Evolutionary conservation across 306 rosid genomes (phyloP), one percentile per base, ranked within the genome.

Genomic region (Rubus parviflorus): DNA sequence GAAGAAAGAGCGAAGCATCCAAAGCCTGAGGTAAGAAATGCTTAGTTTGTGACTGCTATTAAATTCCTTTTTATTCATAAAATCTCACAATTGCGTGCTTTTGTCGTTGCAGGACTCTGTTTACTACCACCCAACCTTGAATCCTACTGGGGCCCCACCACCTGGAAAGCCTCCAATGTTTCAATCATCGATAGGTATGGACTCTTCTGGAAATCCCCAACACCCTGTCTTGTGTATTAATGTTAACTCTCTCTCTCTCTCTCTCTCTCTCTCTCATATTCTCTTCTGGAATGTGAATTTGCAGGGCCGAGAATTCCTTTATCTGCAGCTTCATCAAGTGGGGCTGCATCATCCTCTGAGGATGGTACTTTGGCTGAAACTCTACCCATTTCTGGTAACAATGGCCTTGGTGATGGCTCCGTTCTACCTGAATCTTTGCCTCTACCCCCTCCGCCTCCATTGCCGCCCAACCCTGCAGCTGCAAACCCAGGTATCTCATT

Each of bases 111-210:
- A 92, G 97, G 96, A 90, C 78, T 92, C 97, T 56, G 97, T 92
- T 66, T 92, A 92, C 83, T 92, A 86, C 66, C 98, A 96, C 77
- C 97, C 99, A 70, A 88, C 94, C 14, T 79, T 96, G 81, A 96
- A 96, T 76, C 99, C 99, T 69, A 92, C 98, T 17, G 99, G 99
- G 41, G 99, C 99, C 79, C 99, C 99, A 40, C 99, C 99, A 20
- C 99, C 99, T 40, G 99, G 99, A 81, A 96, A 96, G 86, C 97
- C 99, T 70, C 99, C 98, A 48, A 92, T 96, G 98, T 96, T 85
- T 86, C 90, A 91, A 81, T 96, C 99, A 16, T 88, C 98, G 25
- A 88, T 96, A 72, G 99, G 99, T 89, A 17, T 57, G 88, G 30
- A 16, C 46, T 25, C 66, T 37, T 62, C 68, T 35, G 8, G 43